Conservation (phyloP, 345 rosid genomes). For the Populus davidiana region DNA sequence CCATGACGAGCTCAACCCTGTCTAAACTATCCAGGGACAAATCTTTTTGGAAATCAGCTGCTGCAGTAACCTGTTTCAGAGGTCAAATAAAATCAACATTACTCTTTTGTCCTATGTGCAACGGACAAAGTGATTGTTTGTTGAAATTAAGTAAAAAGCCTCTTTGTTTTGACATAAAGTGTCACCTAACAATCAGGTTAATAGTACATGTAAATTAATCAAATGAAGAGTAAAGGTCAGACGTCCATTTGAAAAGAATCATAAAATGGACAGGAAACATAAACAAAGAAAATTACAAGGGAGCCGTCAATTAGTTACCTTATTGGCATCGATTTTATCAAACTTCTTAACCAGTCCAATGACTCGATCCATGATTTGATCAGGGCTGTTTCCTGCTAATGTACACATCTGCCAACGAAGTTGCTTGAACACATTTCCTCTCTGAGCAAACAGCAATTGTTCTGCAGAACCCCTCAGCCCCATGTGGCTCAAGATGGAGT, state of each 20-base stretch:
- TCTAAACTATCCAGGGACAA: constrained; percentile 60
- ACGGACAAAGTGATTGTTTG: background rate
- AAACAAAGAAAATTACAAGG: background rate
- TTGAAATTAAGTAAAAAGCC: background rate
- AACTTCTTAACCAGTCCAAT: constrained; percentile 52
- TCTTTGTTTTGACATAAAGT: background rate
- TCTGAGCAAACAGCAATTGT: constrained; percentile 2
- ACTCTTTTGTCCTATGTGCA: background rate
- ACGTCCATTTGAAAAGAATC: background rate
- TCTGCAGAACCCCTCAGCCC: constrained; percentile 34
- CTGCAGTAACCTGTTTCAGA: constrained; percentile 47
- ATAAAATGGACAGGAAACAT: background rate
- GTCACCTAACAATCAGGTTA: background rate
- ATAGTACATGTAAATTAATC: background rate
- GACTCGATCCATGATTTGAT: constrained; percentile 42
- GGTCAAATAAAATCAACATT: background rate
- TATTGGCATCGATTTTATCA: constrained; percentile 48
- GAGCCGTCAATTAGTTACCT: constrained; percentile 30
- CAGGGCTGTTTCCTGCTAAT: constrained; percentile 21
- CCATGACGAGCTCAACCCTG: constrained; percentile 71
- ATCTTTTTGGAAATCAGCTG: constrained; percentile 63
- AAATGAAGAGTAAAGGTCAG: background rate
- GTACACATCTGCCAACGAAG: constrained; percentile 30
- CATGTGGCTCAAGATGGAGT: constrained; percentile 43
- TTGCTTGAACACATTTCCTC: constrained; percentile 26